Evolutionary conservation across 1,284 basidiomycete genomes (phyloP).

Genomic region (Cutaneotrichosporon sp.): DNA sequence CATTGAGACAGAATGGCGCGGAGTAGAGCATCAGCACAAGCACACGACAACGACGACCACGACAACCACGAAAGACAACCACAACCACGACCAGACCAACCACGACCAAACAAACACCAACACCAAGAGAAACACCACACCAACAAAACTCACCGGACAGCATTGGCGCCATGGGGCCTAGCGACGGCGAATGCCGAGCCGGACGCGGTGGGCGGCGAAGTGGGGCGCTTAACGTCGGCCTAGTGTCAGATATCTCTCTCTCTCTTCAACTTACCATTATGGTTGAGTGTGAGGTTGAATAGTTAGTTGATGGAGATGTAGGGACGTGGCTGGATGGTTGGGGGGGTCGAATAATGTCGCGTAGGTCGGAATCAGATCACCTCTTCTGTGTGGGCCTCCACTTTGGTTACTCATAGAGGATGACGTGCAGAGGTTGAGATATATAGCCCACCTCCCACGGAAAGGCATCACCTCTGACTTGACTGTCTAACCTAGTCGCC

Average conservation of each 20-base stretch:
- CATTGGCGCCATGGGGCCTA: constrained; percentile 50
- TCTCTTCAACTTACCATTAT: constrained; percentile 10
- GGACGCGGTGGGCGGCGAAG: constrained; percentile 42
- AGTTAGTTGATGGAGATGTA: background rate
- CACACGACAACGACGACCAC: too few species aligned
- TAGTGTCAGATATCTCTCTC: constrained; percentile 15
- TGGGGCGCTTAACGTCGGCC: constrained; percentile 46
- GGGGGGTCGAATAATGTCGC: background rate
- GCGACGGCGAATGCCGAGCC: constrained; percentile 45
- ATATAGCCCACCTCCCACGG: too few species aligned
- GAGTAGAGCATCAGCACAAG: too few species aligned
- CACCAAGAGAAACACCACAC: background rate
- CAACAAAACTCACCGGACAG: constrained; percentile 43
- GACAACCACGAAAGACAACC: background rate
- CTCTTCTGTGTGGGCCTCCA: background rate
- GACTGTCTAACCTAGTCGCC: constrained; percentile 2
- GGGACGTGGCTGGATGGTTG: background rate
- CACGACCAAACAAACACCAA: too few species aligned
- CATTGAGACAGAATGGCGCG: background rate
- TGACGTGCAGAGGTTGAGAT: too few species aligned
- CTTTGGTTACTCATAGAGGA: too few species aligned
- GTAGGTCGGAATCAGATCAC: background rate
- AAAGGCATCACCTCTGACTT: too few species aligned
- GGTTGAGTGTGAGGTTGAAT: background rate
- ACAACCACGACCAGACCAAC: background rate